Evolutionary conservation across 129 eudicot genomes (phyloP), one percentile per base, ranked within the genome.

Genomic region (Flaveria linearis): DNA sequence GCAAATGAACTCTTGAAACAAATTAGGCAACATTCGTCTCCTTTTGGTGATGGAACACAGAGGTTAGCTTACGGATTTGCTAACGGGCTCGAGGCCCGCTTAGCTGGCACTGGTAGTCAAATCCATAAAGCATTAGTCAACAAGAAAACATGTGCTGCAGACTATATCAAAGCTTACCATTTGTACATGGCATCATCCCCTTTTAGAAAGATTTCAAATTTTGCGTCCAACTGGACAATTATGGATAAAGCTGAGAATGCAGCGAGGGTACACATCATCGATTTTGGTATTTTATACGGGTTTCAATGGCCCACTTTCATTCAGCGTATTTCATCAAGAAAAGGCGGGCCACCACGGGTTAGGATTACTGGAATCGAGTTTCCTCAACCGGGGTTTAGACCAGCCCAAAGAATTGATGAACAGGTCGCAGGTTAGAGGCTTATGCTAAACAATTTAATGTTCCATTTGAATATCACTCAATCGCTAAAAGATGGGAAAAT

Each of bases 301-400:
- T 93, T 88, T 68, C 98, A 93, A 26, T 93, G 98, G 98, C 98
- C 98, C 9, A 85, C 87, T 45, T 73, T 93, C 4, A 82, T 93
- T 58, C 97, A 93, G 71, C 82, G 86, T 20, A 85, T 85, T 9
- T 80, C 92, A 4, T 25, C 63, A 11, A 71, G 93, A 67, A 49
- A 74, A 7, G 79, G 85, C 1, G 98, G 97, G 22, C 87, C 91
- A 4, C 96, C 92, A 13, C 88, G 47, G 83, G 81, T 93, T 15
- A 74, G 87, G 41, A 91, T 93, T 9, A 93, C 98, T 1, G 98
- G 98, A 4, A 89, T 93, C 4, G 98, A 91, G 17, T 84, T 93
- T 71, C 98, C 98, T n/a, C 92, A 86, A 75, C 96, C 96, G 3
- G 98, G 98, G 62, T 90, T 90, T 74, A 53, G 89, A 17, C 98